These are phyloP conservation scores for Monosporascus sp. DNA, from an alignment of 2,329 filamentous ascomycete species.

Conservation along the genomic window DNA sequence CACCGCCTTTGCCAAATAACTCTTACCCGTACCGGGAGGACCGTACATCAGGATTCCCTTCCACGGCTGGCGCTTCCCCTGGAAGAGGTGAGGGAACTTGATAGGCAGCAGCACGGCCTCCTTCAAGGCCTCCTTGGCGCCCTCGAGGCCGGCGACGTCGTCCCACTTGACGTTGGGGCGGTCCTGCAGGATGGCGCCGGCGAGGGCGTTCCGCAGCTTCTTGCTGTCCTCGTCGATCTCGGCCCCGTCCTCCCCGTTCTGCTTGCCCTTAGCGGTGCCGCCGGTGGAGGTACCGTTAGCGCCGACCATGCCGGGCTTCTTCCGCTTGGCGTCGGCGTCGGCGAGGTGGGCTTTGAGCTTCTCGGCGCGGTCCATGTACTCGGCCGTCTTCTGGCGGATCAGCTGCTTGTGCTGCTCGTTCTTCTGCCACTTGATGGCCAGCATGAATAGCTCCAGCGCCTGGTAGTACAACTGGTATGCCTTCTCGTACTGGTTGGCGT, in stretches of 20 bases:
- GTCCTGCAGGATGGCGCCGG: slow-evolving; percentile 88
- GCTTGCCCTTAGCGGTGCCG: slow-evolving; percentile 57
- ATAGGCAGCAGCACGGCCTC: slow-evolving; percentile 97
- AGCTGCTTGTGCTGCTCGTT: slow-evolving; percentile 95
- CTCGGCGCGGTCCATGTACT: slow-evolving; percentile 98
- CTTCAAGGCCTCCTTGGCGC: slow-evolving; percentile 93
- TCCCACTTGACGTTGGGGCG: slow-evolving; percentile 98
- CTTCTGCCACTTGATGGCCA: slow-evolving; percentile 99
- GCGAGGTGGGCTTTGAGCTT: slow-evolving; percentile 90
- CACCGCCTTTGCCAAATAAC: slow-evolving; percentile 93
- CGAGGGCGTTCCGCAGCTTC: slow-evolving; percentile 86
- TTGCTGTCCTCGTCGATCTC: slow-evolving; percentile 83
- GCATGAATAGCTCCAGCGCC: slow-evolving; percentile 95
- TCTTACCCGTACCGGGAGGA: slow-evolving; percentile 94
- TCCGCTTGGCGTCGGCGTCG: slow-evolving; percentile 64
- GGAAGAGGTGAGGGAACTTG: slow-evolving; percentile 95
- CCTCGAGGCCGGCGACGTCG: slow-evolving; percentile 91
- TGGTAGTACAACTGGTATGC: slow-evolving; percentile 96
- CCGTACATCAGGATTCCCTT: slow-evolving; percentile 96
- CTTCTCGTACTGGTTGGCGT: slow-evolving; percentile 92
- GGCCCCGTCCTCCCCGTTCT: slow-evolving; percentile 41
- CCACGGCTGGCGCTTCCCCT: slow-evolving; percentile 95
- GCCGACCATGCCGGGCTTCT: slow-evolving; percentile 66
- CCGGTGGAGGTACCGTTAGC: slow-evolving; percentile 63
- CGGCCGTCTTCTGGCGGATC: slow-evolving; percentile 88